Percentiles rank a stretch among this genome's conserved stretches.
phyloP scores from a whole-genome alignment of 2,329 filamentous ascomycete genomes.

The Aspergillus fumigatus region DNA sequence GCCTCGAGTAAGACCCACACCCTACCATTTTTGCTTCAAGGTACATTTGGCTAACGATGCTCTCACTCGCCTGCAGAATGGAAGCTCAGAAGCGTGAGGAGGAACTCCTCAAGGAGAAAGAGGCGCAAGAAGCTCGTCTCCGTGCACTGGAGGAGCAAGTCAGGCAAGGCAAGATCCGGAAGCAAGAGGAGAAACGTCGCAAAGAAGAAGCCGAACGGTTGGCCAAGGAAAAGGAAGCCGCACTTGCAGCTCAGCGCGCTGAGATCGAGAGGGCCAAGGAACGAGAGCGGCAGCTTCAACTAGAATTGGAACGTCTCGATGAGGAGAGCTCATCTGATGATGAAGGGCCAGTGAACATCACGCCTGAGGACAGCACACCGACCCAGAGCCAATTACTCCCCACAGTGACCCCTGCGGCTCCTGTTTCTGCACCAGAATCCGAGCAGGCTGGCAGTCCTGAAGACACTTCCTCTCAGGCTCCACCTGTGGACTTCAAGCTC shows the following conservation, averaged over 20 bases:
- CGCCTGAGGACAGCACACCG: conserved; percentile 57
- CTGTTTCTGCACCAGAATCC: conserved; percentile 37
- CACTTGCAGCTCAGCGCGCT: conserved; percentile 76
- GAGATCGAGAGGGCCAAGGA: conserved; percentile 90
- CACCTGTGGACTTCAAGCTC: conserved; percentile 51
- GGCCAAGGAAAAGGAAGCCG: conserved; percentile 81
- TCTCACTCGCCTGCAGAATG: conserved; percentile 50
- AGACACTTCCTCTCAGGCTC: conserved; percentile 45
- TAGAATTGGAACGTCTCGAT: conserved; percentile 74
- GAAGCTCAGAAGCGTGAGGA: conserved; percentile 71
- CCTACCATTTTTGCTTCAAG: neutral
- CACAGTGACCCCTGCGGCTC: conserved; percentile 25
- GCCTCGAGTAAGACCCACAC: conserved; percentile 70
- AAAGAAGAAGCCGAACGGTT: conserved; percentile 85
- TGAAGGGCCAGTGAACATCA: conserved; percentile 68
- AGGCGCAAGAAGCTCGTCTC: conserved; percentile 75
- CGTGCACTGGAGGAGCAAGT: conserved; percentile 92
- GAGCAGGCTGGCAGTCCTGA: conserved; percentile 48
- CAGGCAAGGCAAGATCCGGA: conserved; percentile 86
- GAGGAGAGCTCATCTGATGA: conserved; percentile 77
- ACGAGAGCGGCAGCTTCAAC: conserved; percentile 81
- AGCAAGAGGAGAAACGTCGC: conserved; percentile 89
- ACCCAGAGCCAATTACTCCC: conserved; percentile 54
- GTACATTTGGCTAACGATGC: neutral
- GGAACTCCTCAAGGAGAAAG: conserved; percentile 72